phyloP scores from a whole-genome alignment of 495 filamentous ascomycete genomes.

The Lichenothelia convexa region DNA sequence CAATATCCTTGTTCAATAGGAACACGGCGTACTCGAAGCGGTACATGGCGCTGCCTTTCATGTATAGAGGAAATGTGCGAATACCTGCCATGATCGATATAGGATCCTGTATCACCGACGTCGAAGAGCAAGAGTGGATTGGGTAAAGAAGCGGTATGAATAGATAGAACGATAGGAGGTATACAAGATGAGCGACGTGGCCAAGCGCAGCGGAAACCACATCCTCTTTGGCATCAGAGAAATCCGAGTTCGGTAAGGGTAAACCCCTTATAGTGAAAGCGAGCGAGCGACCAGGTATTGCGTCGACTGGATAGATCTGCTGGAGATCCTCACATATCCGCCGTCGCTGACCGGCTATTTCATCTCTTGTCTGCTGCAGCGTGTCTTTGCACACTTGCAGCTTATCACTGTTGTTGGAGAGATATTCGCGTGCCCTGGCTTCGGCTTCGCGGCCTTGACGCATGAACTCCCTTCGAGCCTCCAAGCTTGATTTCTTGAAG shows the following conservation, averaged over 20 bases:
- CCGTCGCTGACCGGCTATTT: slow-evolving; percentile 60
- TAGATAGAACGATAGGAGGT: slow-evolving; percentile 70
- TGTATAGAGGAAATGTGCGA: slow-evolving; percentile 45
- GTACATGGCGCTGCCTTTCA: slow-evolving; percentile 56
- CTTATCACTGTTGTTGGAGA: slow-evolving; percentile 35
- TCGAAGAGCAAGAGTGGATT: slow-evolving; percentile 48
- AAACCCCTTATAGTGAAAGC: slow-evolving; percentile 61
- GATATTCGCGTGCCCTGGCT: slow-evolving; percentile 28
- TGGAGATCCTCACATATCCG: slow-evolving; percentile 71
- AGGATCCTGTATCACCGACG: slow-evolving; percentile 60
- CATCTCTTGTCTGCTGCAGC: slow-evolving; percentile 36
- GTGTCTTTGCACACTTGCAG: slow-evolving; percentile 35
- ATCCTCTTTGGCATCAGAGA: slow-evolving; percentile 46
- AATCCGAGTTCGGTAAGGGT: slow-evolving; percentile 55
- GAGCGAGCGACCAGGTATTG: slow-evolving; percentile 40
- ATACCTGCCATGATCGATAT: slow-evolving; percentile 37
- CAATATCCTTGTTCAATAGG: slow-evolving; percentile 82
- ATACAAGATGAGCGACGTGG: slow-evolving; percentile 56
- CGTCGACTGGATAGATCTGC: slow-evolving; percentile 61
- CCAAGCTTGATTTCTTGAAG: slow-evolving; percentile 48
- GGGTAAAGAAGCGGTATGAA: slow-evolving; percentile 65
- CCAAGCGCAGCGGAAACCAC: slow-evolving; percentile 66
- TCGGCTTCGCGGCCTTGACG: slow-evolving; percentile 39
- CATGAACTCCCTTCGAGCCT: slow-evolving; percentile 47
- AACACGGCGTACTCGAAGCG: slow-evolving; percentile 94